Evolutionary conservation across 768 basidiomycete species (phyloP), one percentile per base, ranked within the genome.

Genomic region (Rhizopogon vulgaris): DNA sequence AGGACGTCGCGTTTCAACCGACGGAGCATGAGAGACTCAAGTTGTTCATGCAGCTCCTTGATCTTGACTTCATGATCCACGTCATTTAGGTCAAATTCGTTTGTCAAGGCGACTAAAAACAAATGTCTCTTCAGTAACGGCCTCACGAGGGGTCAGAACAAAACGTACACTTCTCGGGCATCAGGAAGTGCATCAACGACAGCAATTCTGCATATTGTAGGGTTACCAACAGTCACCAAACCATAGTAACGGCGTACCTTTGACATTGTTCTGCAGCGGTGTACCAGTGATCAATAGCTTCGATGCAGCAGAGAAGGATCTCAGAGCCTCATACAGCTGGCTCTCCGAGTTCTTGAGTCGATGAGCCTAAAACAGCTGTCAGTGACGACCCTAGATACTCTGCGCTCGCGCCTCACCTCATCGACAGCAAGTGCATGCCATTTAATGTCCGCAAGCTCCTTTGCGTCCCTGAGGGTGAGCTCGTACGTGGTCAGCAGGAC

Each of bases 261-360:
- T 97, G 60, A 99, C 95, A 65, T 96, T 99, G 73, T 99, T 99
- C 69, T 99, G 96, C 50, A 99, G 74, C 24, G 96, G 96, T 2
- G 96, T 99, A 14, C 96, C 96, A 1, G 96, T 99, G 66, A 99
- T 98, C 60, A 99, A 83, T 51, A 99, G 78, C 71, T 95, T 94
- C 36, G 90, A 93, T 4, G 88, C 87, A 40, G 93, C 87, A 42
- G 83, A 79, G 74, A 98, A 99, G 56, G 89, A 81, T 62, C 82
- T 78, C 50, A 99, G 76, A 4, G 94, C 94, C 65, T 98, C 93
- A 69, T 98, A 98, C 49, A 99, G 69, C 72, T 97, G 94, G 60
- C 90, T 92, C 69, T 98, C 96, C 51, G 90, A 91, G 69, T 99
- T 98, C 77, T 99, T 99, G 59, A 99, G 70, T 14, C 96, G 90